Evolutionary conservation across 2,329 filamentous ascomycete species (phyloP).

Genomic region (Apiospora sp.): DNA sequence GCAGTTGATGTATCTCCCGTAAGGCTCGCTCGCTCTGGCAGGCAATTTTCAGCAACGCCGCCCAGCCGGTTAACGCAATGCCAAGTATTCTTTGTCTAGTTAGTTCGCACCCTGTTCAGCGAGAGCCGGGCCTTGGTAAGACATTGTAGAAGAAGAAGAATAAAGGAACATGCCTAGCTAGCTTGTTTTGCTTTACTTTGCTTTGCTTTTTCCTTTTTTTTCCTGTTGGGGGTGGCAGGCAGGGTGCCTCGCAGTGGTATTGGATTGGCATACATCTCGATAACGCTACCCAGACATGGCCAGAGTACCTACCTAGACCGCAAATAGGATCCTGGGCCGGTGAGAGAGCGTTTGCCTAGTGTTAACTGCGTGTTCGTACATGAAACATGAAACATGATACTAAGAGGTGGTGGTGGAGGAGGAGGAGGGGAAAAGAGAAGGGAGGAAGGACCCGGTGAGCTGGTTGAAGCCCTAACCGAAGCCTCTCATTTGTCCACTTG

Average conservation of each 20-base stretch:
- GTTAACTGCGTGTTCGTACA: background rate
- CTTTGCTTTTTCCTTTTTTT: background rate
- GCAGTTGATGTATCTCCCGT: background rate
- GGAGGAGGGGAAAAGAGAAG: background rate
- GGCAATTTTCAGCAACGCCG: background rate
- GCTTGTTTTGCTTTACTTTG: background rate
- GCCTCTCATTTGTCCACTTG: slow-evolving; percentile 9
- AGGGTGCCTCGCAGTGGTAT: background rate
- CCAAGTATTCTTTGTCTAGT: background rate
- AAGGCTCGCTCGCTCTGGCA: background rate
- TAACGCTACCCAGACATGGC: background rate
- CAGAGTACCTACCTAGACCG: background rate
- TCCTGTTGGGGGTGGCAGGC: background rate
- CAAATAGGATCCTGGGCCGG: background rate
- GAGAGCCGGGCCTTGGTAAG: background rate
- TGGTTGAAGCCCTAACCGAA: slow-evolving; percentile 6
- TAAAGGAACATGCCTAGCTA: background rate
- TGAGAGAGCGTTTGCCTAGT: background rate
- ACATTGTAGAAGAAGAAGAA: background rate
- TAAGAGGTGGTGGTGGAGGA: background rate
- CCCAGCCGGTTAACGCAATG: background rate
- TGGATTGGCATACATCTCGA: background rate
- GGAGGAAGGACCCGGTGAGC: slow-evolving; percentile 3
- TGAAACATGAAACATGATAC: slow-evolving; percentile 14
- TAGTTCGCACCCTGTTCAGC: background rate